A percentile compares a stretch with the other conserved stretches of the same genome.
These are phyloP conservation scores for Candida xiaguanensis DNA, from an alignment of 805 yeast species.

Conservation along the genomic window DNA sequence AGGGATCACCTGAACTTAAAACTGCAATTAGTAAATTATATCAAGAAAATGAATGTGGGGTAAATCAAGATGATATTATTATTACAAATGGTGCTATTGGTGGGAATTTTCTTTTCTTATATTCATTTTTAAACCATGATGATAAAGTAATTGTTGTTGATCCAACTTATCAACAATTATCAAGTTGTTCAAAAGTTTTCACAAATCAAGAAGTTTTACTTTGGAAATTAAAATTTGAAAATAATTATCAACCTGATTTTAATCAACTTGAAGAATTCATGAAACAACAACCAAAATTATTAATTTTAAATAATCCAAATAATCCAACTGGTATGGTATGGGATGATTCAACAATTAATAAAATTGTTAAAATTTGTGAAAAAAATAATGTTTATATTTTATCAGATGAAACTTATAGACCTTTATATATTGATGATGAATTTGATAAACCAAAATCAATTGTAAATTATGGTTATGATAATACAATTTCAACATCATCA, in stretches of 20 bases:
- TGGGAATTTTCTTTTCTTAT: conserved; percentile 46
- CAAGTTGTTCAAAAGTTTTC: conserved; percentile 45
- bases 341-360: conserved; percentile 25
- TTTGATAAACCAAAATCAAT: conserved; percentile 32
- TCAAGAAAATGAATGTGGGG: conserved; percentile 17
- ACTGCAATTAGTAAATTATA: conserved; percentile 33
- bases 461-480: conserved; percentile 36
- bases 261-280: conserved; percentile 24
- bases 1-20: conserved; percentile 42
- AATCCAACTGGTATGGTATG: conserved; percentile 47
- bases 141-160: conserved; percentile 47
- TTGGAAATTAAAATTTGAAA: conserved; percentile 28
- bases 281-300: conserved; percentile 36
- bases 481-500: conserved; percentile 46
- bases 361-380: conserved; percentile 36
- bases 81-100: conserved; percentile 56
- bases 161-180: conserved; percentile 50
- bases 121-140: conserved; percentile 39
- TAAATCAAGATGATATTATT: conserved; percentile 35
- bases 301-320: conserved; percentile 47
- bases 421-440: conserved; percentile 40
- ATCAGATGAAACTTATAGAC: conserved; percentile 54
- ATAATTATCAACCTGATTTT: conserved; percentile 35
- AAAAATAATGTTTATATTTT: conserved; percentile 30
- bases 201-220: conserved; percentile 36